These are phyloP conservation scores for Phytophthora foliorum DNA, from an alignment of 352 stramenopile genomes.

Conservation along the genomic window DNA sequence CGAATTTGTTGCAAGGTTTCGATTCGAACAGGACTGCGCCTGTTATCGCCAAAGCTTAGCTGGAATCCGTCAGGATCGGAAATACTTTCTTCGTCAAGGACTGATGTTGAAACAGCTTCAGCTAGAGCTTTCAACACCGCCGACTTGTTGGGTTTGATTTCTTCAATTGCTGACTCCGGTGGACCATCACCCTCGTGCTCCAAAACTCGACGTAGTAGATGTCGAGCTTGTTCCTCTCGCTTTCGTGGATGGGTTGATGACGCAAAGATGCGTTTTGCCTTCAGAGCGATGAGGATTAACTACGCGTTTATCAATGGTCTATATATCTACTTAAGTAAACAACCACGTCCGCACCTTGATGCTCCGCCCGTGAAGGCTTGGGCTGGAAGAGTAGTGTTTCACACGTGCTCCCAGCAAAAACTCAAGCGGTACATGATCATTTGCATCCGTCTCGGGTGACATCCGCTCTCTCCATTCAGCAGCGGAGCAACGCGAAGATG, in stretches of 20 bases:
- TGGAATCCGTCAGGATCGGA: constrained; percentile 26
- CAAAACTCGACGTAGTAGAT: constrained; percentile 46
- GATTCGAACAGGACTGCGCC: constrained; percentile 12
- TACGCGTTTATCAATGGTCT: neutral
- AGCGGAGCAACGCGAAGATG: neutral
- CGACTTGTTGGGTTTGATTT: neutral
- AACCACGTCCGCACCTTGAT: constrained; percentile 7
- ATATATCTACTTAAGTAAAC: neutral
- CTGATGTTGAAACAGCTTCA: constrained; percentile 3
- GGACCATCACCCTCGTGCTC: constrained; percentile 13
- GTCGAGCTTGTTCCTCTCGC: constrained; percentile 51
- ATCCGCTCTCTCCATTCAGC: constrained; percentile 13
- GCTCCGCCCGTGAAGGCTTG: neutral
- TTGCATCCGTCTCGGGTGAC: constrained; percentile 30
- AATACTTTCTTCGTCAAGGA: constrained; percentile 15
- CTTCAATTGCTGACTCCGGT: neutral
- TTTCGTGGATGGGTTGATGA: constrained; percentile 34
- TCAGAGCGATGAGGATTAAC: neutral
- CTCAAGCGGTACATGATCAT: constrained; percentile 71
- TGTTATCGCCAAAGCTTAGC: constrained; percentile 14
- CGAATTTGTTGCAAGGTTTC: constrained; percentile 15
- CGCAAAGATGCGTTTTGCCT: constrained; percentile 25
- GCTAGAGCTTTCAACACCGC: constrained; percentile 20
- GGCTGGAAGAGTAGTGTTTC: constrained; percentile 42
- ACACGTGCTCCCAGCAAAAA: constrained; percentile 69